These are phyloP conservation scores for Asterionellopsis glacialis DNA, from an alignment of 108 stramenopile genomes.

Conservation along the genomic window DNA sequence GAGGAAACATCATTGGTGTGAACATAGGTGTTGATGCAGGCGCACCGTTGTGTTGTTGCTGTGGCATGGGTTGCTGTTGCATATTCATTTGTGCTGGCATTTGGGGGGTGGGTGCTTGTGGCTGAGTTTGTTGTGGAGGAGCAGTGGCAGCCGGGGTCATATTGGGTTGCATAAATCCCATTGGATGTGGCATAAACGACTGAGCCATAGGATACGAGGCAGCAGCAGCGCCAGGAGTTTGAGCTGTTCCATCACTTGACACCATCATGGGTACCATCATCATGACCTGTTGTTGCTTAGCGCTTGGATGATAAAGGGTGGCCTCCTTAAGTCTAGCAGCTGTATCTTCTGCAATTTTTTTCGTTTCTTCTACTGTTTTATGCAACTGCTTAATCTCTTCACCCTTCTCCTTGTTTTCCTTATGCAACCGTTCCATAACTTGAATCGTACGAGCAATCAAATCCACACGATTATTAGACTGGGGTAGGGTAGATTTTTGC, in stretches of 20 bases:
- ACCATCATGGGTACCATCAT: slow-evolving; percentile 91
- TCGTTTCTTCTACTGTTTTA: slow-evolving; percentile 46
- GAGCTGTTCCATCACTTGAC: slow-evolving; percentile 36
- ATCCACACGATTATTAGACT: slow-evolving; percentile 61
- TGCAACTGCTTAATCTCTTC: slow-evolving; percentile 49
- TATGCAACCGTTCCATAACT: slow-evolving; percentile 37
- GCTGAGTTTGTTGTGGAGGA: slow-evolving; percentile 23
- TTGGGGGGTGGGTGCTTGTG: slow-evolving; percentile 20
- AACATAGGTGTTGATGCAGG: slow-evolving; percentile 3
- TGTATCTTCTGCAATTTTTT: slow-evolving; percentile 46
- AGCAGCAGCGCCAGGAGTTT: slow-evolving; percentile 22
- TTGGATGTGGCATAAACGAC: slow-evolving; percentile 7
- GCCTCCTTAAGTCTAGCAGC: slow-evolving; percentile 37
- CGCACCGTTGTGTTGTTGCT: slow-evolving; percentile 5
- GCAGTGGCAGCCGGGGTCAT: slow-evolving; percentile 12
- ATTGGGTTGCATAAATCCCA: not conserved
- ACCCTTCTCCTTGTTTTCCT: slow-evolving; percentile 28
- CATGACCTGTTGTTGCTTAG: slow-evolving; percentile 41
- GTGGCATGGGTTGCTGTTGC: slow-evolving; percentile 1
- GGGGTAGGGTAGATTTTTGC: not conserved
- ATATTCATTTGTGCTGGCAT: not conserved
- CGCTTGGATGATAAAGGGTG: slow-evolving; percentile 16
- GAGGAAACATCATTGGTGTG: not conserved
- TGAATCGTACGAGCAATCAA: slow-evolving; percentile 71
- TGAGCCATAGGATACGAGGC: slow-evolving; percentile 17